Evolutionary conservation across 2,329 filamentous ascomycete genomes (phyloP).

Genomic region (Huntiella abstrusa): DNA sequence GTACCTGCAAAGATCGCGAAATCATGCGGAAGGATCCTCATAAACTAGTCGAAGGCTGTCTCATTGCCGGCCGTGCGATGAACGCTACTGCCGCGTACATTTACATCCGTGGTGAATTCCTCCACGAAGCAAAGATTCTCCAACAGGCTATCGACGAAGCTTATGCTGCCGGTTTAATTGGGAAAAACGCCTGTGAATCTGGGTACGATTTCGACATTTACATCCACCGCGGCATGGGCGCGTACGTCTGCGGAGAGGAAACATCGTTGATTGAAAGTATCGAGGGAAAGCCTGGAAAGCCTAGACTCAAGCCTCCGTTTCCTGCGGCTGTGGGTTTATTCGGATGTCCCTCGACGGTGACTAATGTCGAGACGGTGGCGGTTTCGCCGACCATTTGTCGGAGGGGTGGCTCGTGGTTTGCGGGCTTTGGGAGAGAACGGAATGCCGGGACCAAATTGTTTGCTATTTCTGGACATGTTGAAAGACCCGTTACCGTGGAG

Average conservation of each 20-base stretch:
- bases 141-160: slow-evolving; percentile 96
- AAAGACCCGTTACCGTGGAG: slow-evolving; percentile 94
- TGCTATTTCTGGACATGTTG: slow-evolving; percentile 96
- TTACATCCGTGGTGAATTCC: slow-evolving; percentile 97
- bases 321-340: slow-evolving; percentile 94
- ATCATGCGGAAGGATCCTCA: slow-evolving; percentile 99
- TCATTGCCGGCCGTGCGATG: slow-evolving; percentile 93
- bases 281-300: slow-evolving; percentile 97
- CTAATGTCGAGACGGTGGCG: slow-evolving; percentile 93
- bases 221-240: slow-evolving; percentile 88
- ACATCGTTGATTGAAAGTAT: slow-evolving; percentile 95
- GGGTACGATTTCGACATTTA: slow-evolving; percentile 98
- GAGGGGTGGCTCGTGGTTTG: slow-evolving; percentile 84
- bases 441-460: slow-evolving; percentile 96
- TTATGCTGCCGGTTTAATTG: slow-evolving; percentile 83
- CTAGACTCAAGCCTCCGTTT: slow-evolving; percentile 95
- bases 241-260: slow-evolving; percentile 96
- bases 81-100: slow-evolving; percentile 98
- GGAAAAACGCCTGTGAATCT: slow-evolving; percentile 92
- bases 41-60: slow-evolving; percentile 93
- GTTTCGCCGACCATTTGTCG: slow-evolving; percentile 92
- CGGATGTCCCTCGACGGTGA: slow-evolving; percentile 91
- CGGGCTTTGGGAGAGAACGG: slow-evolving; percentile 79
- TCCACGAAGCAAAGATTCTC: slow-evolving; percentile 82
- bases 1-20: slow-evolving; percentile 98